Base-by-base conservation (phyloP, 2,329 filamentous ascomycete species). In the Pseudogymnoascus pannorum region DNA sequence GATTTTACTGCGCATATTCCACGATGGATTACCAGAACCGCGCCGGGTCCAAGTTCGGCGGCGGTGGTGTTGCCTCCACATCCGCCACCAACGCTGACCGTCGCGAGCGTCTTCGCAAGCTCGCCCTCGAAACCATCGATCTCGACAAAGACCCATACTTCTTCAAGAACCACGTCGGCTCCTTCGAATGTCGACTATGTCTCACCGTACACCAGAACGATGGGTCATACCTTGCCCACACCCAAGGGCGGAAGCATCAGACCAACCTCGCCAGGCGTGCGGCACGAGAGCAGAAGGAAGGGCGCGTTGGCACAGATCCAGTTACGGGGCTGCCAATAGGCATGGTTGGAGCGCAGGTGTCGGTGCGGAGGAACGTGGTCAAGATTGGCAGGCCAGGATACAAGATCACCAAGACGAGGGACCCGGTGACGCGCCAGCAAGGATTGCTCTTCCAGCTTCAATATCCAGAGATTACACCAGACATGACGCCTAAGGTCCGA, bases 111-210 rank as follows among this genome's bases (percentile, higher is more conserved):
- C 88, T 99, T 38, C 92, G 93, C 75, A 97, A 97, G 79, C 92
- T 99, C 72, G 94, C 94, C 62, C 90, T 99, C 72, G 94, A 99
- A 78, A 95, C 92, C 61, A 99, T 99, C 81, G 93, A 97, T 79
- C 89, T 97, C 65, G 94, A 97, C 78, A 97, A 97, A 78, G 94
- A 99, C 78, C 94, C 94, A 0, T 99, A 97, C 84, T 97, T 97
- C 81, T 99, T 99, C 87, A 96, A 96, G 76, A 99, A 99, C 81
- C 93, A 99, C 76, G 91, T 97, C 70, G 94, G 94, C 72, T 94
- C 89, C 72, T 99, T 97, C 77, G 94, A 99, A 77, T 99, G 94
- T 75, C 90, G 94, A 29, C 88, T 99, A 40, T 99, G 94, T 72
- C 81, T 99, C 24, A 99, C 94, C 0, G 93, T 97, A 4, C 94